These are phyloP conservation scores for Cadophora malorum DNA, from an alignment of 2,329 filamentous ascomycete species.

Conservation along the genomic window DNA sequence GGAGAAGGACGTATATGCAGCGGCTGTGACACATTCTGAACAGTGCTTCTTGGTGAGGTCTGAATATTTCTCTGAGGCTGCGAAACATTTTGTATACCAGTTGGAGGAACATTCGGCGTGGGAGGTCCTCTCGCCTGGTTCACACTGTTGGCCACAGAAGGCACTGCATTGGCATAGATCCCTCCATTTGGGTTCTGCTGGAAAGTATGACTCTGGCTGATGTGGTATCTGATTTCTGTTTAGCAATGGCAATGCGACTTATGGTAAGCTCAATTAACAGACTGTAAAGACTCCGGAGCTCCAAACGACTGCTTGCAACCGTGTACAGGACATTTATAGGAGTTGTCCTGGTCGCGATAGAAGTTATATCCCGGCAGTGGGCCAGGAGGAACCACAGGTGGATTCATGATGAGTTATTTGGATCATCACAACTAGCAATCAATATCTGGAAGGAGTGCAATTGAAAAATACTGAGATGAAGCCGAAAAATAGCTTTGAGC, in stretches of 20 bases:
- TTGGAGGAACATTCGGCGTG: not conserved
- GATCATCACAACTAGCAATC: not conserved
- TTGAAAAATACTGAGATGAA: not conserved
- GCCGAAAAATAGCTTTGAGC: not conserved
- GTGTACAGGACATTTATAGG: not conserved
- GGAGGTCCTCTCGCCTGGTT: not conserved
- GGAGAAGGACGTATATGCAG: not conserved
- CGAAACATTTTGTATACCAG: not conserved
- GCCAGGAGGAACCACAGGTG: not conserved
- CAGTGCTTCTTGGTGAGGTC: not conserved
- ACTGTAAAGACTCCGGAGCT: constrained; percentile 8
- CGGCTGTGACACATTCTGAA: not conserved
- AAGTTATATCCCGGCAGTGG: not conserved
- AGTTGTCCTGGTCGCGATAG: not conserved
- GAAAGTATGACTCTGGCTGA: not conserved
- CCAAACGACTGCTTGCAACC: constrained; percentile 8
- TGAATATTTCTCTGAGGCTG: not conserved
- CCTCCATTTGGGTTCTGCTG: not conserved
- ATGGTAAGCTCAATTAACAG: not conserved
- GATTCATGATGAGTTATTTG: not conserved
- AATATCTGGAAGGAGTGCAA: too few species aligned
- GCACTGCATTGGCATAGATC: not conserved
- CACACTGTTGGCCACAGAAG: too few species aligned
- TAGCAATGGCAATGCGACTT: not conserved
- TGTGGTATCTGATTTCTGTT: not conserved